phyloP scores from a whole-genome alignment of 306 rosid genomes.

The Cucumis cinereus region DNA sequence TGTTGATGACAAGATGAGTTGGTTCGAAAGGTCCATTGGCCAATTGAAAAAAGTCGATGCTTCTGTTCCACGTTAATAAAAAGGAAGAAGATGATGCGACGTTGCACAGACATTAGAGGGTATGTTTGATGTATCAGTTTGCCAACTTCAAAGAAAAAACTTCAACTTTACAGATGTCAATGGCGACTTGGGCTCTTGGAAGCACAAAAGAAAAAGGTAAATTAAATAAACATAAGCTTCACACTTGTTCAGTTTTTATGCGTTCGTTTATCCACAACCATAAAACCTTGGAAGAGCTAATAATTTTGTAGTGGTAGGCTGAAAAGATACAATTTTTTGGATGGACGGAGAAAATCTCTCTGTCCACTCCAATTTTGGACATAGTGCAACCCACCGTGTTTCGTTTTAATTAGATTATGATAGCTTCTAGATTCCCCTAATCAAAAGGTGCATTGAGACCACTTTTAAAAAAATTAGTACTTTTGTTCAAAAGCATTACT shows the following conservation, averaged over 20 bases:
- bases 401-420: neutral
- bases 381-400: neutral
- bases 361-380: conserved; percentile 3
- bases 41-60: neutral
- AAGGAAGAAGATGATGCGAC: neutral
- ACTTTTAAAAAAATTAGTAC: neutral
- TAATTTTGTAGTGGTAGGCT: neutral
- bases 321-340: neutral
- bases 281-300: neutral
- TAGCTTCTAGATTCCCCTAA: neutral
- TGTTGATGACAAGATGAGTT: neutral
- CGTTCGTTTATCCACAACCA: conserved; percentile 4
- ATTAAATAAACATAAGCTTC: neutral
- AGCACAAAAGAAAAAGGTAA: neutral
- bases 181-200: neutral
- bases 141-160: neutral
- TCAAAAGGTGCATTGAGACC: neutral
- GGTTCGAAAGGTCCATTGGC: neutral
- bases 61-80: neutral
- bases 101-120: neutral
- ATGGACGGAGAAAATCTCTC: neutral
- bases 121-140: neutral
- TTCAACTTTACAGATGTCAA: neutral
- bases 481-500: neutral
- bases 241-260: neutral